A percentile compares a stretch with the other conserved stretches of the same genome.
Evolutionary conservation across 441 rosid genomes (phyloP).

Genomic region (Breynia disticha): DNA sequence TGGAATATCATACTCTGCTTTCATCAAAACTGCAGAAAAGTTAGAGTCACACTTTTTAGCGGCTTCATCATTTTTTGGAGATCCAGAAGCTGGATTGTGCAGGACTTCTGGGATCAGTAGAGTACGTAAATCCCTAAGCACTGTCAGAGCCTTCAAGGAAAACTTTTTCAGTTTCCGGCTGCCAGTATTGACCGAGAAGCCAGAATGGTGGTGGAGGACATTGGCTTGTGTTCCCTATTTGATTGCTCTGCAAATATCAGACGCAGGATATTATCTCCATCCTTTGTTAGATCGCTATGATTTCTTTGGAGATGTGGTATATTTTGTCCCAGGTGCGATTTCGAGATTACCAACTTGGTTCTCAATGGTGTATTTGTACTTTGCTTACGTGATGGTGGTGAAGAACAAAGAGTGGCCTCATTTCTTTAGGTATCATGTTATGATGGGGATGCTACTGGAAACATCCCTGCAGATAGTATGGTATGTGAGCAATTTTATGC

Average conservation of each 20-base stretch:
- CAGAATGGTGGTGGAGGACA: conserved; percentile 84
- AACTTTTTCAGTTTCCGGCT: conserved; percentile 35
- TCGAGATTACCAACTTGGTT: conserved; percentile 59
- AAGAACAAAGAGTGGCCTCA: conserved; percentile 60
- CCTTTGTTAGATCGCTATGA: conserved; percentile 51
- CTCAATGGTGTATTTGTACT: conserved; percentile 49
- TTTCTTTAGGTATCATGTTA: conserved; percentile 65
- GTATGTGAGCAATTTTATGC: conserved; percentile 54
- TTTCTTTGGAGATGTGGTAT: conserved; percentile 34
- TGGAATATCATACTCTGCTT: not conserved
- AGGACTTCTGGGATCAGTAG: conserved; percentile 10
- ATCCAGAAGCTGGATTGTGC: conserved; percentile 10
- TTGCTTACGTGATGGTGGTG: conserved; percentile 43
- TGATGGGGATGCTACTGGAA: conserved; percentile 80
- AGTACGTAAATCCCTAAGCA: conserved; percentile 5
- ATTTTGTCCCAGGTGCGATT: conserved; percentile 61
- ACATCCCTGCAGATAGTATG: conserved; percentile 54
- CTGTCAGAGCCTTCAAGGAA: conserved; percentile 28
- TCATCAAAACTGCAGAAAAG: conserved; percentile 19
- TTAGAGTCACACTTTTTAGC: conserved; percentile 13
- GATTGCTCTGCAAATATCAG: conserved; percentile 65
- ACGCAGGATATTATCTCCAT: conserved; percentile 49
- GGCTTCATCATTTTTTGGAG: conserved; percentile 17
- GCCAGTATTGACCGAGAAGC: conserved; percentile 43
- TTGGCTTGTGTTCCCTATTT: conserved; percentile 56